These are phyloP conservation scores for Iberis pinnata DNA, from an alignment of 345 rosid species.

Conservation along the genomic window DNA sequence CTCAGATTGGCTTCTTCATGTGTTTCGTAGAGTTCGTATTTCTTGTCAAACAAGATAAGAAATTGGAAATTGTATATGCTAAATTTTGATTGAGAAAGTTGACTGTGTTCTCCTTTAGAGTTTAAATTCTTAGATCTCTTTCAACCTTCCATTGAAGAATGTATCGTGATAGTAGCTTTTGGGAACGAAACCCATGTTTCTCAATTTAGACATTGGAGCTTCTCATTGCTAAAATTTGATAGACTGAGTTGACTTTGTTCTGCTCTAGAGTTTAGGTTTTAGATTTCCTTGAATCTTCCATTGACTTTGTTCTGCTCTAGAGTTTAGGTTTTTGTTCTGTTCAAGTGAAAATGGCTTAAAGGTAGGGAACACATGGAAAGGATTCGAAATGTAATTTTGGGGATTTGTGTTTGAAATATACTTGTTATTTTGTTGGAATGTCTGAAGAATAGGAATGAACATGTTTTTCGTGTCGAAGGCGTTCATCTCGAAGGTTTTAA, in stretches of 20 bases:
- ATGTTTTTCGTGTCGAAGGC: no score
- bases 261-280: not conserved
- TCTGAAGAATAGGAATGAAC: no score
- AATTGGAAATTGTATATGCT: not conserved
- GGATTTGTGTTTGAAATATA: not conserved
- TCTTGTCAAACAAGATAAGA: not conserved
- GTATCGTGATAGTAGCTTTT: not conserved
- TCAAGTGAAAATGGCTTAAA: not conserved
- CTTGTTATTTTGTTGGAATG: no score
- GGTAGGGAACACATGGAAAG: not conserved
- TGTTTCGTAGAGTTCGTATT: no score
- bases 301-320: no score
- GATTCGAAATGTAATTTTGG: not conserved
- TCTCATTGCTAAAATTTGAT: not conserved
- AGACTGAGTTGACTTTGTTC: no score
- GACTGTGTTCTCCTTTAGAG: not conserved
- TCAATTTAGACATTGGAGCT: not conserved
- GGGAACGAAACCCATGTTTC: not conserved
- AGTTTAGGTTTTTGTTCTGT: no score
- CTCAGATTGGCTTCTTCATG: not conserved
- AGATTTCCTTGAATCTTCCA: constrained; percentile 2
- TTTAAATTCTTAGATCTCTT: not conserved
- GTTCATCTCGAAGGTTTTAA: no score
- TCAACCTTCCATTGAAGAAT: not conserved
- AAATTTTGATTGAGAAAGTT: not conserved